These are phyloP conservation scores for Chlorella variabilis DNA, from an alignment of 163 green algal species.

Conservation along the genomic window DNA sequence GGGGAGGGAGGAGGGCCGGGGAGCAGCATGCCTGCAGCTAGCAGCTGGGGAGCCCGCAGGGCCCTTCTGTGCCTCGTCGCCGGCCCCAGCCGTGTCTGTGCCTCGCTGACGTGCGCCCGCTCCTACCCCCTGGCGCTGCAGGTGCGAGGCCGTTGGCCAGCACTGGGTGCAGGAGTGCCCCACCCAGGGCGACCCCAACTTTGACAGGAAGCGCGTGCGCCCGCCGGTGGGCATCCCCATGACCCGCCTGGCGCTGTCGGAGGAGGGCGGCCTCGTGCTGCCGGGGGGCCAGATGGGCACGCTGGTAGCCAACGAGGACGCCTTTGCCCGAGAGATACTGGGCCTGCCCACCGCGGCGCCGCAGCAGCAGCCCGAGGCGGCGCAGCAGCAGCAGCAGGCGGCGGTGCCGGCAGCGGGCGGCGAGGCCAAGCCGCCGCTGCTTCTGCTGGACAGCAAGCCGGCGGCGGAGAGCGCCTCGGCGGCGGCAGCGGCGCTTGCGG, in stretches of 20 bases:
- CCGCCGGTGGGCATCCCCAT: constrained; percentile 87
- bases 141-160: constrained; percentile 45
- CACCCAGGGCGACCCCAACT: constrained; percentile 82
- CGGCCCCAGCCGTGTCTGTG: no score
- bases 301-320: constrained; percentile 73
- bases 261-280: constrained; percentile 80
- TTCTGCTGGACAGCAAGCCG: constrained; percentile 38
- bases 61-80: no score
- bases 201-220: constrained; percentile 77
- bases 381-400: constrained; percentile 1
- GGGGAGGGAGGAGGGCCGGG: not conserved
- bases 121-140: not conserved
- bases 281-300: constrained; percentile 78
- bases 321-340: constrained; percentile 73
- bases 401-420: not conserved
- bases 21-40: no score
- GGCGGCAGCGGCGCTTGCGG: not conserved
- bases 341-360: constrained; percentile 53
- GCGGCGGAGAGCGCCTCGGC: constrained; percentile 36
- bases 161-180: constrained; percentile 85
- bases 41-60: no score
- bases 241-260: constrained; percentile 63
- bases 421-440: constrained; percentile 5
- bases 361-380: not conserved
- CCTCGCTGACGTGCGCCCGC: no score